phyloP scores from a whole-genome alignment of 202 grass and related monocot species.

The Setaria viridis region DNA sequence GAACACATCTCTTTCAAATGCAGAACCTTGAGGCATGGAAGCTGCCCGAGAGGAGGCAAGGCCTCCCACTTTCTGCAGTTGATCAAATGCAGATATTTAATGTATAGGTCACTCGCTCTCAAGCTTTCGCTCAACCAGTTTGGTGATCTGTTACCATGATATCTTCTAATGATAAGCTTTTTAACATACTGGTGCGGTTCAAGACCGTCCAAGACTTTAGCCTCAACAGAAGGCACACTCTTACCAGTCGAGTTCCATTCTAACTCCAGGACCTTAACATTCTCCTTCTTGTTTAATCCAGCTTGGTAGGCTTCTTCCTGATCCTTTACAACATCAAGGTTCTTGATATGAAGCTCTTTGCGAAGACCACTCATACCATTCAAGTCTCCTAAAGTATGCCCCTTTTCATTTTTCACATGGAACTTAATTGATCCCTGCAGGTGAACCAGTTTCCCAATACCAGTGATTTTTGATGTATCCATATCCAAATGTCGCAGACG shows the following conservation, averaged over 20 bases:
- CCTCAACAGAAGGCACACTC: slow-evolving; percentile 30
- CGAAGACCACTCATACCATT: slow-evolving; percentile 57
- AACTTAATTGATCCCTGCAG: slow-evolving; percentile 67
- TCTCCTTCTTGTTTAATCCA: slow-evolving; percentile 52
- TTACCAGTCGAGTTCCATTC: slow-evolving; percentile 55
- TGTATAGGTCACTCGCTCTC: background rate
- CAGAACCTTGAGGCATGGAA: slow-evolving; percentile 52
- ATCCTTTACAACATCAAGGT: slow-evolving; percentile 61
- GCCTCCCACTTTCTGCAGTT: slow-evolving; percentile 61
- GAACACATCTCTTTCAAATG: slow-evolving; percentile 59
- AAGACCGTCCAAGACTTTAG: slow-evolving; percentile 68
- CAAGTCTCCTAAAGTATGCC: slow-evolving; percentile 54
- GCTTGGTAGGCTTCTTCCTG: slow-evolving; percentile 54
- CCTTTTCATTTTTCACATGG: slow-evolving; percentile 56
- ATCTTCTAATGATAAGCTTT: slow-evolving; percentile 65
- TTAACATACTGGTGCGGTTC: slow-evolving; percentile 52
- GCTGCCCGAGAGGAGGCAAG: slow-evolving; percentile 70
- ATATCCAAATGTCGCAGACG: slow-evolving; percentile 60
- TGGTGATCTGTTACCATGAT: slow-evolving; percentile 51
- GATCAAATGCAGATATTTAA: slow-evolving; percentile 56
- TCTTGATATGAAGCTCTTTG: slow-evolving; percentile 66
- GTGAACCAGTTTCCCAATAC: slow-evolving; percentile 54
- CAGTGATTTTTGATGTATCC: slow-evolving; percentile 50
- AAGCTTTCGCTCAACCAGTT: slow-evolving; percentile 50
- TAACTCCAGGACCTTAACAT: slow-evolving; percentile 51